Evolutionary conservation across 805 yeast genomes (phyloP).

Genomic region (Candida sonorensis): DNA sequence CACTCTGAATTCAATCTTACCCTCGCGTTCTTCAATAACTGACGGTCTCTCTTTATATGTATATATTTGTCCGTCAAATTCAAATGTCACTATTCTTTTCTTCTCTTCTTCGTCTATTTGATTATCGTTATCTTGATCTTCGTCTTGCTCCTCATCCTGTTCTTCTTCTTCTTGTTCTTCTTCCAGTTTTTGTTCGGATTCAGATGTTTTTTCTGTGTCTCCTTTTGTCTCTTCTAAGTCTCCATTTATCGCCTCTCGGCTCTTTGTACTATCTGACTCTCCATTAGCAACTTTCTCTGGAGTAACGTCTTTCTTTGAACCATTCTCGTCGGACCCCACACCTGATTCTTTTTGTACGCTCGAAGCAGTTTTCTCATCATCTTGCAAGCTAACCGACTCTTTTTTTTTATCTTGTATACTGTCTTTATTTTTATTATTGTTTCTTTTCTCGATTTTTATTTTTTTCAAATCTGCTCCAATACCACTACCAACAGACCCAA

Average conservation of each 20-base stretch:
- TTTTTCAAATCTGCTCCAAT: neutral
- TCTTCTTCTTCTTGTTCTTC: constrained; percentile 13
- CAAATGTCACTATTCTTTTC: constrained; percentile 40
- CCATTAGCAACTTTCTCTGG: no score
- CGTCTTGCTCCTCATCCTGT: constrained; percentile 17
- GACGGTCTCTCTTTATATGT: constrained; percentile 90
- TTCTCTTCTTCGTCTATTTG: constrained; percentile 33
- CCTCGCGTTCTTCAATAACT: constrained; percentile 88
- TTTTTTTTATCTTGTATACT: constrained; percentile 17
- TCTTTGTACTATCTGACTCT: constrained; percentile 14
- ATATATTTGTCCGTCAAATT: constrained; percentile 72
- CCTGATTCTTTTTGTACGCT: no score
- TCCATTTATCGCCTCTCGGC: constrained; percentile 10
- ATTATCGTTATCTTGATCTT: constrained; percentile 20
- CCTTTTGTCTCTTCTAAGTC: constrained; percentile 10
- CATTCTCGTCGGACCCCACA: no score
- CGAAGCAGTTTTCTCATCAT: no score
- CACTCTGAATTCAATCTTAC: constrained; percentile 89
- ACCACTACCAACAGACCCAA: neutral
- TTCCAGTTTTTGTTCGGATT: constrained; percentile 5
- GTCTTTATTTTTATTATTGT: constrained; percentile 2
- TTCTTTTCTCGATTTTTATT: constrained; percentile 7
- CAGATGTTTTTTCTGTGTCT: constrained; percentile 12
- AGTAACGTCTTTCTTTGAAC: no score
- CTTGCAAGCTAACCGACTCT: constrained; percentile 11